Evolutionary conservation across 2,329 filamentous ascomycete genomes (phyloP).

Genomic region (Colletotrichum lini): DNA sequence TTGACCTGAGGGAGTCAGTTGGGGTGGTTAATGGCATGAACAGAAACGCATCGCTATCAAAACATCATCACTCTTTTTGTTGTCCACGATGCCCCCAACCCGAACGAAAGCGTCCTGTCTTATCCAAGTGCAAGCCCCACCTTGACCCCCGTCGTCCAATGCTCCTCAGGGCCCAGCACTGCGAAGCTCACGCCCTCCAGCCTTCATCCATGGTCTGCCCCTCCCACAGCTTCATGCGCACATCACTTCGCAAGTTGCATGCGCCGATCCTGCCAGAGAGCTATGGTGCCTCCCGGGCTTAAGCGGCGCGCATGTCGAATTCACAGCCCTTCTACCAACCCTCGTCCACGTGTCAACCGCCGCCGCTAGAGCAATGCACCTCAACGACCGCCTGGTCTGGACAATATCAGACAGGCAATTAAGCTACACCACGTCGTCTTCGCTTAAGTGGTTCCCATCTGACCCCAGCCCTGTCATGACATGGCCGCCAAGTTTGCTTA

Average conservation of each 20-base stretch:
- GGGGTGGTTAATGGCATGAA: not conserved
- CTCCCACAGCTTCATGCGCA: conserved; percentile 28
- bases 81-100: conserved; percentile 4
- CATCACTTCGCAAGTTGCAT: not conserved
- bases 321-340: conserved; percentile 12
- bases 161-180: conserved; percentile 1
- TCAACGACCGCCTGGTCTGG: conserved; percentile 9
- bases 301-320: conserved; percentile 18
- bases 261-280: conserved; percentile 18
- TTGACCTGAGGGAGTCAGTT: not conserved
- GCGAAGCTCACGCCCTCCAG: conserved; percentile 11
- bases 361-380: conserved; percentile 18
- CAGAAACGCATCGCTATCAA: not conserved
- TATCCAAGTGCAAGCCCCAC: conserved; percentile 22
- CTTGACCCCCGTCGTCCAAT: conserved; percentile 15
- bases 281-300: conserved; percentile 30
- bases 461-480: not conserved
- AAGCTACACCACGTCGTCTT: not conserved
- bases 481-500: not conserved
- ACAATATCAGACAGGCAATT: not conserved
- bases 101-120: conserved; percentile 3
- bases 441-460: not conserved
- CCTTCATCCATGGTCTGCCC: conserved; percentile 25
- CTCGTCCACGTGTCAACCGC: conserved; percentile 35
- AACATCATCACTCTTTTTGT: not conserved